A percentile compares a stretch with the other conserved stretches of the same genome.
Conservation (phyloP, 1,284 basidiomycete genomes). For the Austroboletus niveus region DNA sequence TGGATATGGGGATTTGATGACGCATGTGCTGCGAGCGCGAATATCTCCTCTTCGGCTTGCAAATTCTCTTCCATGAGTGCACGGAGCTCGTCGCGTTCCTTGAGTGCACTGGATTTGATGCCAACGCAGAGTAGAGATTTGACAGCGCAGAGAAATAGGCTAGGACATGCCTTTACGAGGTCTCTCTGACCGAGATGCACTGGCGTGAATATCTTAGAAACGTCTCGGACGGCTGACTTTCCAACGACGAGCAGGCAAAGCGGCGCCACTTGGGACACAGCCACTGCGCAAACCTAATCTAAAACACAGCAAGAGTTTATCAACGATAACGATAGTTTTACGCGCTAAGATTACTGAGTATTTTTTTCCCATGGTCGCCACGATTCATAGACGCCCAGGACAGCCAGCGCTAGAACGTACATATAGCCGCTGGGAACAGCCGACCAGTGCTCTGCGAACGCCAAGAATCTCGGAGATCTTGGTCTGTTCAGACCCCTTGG, state of each 20-base stretch:
- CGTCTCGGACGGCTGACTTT: constrained; percentile 61
- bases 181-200: constrained; percentile 34
- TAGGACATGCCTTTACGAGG: constrained; percentile 12
- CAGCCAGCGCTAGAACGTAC: no score
- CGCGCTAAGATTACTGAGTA: no score
- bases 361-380: no score
- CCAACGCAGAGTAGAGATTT: background rate
- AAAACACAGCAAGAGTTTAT: no score
- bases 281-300: no score
- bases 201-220: constrained; percentile 51
- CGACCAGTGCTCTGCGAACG: constrained; percentile 59
- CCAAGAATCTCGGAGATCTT: constrained; percentile 61
- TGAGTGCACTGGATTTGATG: constrained; percentile 88
- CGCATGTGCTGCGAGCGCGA: background rate
- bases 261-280: background rate
- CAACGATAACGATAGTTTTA: no score
- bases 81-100: constrained; percentile 91
- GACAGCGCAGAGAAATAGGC: background rate
- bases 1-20: constrained; percentile 21
- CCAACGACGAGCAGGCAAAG: background rate
- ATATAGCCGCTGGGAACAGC: no score
- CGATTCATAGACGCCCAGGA: no score
- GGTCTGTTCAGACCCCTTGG: constrained; percentile 64
- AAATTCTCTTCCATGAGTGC: constrained; percentile 91
- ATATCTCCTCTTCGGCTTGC: constrained; percentile 76